phyloP scores from a whole-genome alignment of 352 stramenopile genomes.

The Globisporangium cylindrosporum region DNA sequence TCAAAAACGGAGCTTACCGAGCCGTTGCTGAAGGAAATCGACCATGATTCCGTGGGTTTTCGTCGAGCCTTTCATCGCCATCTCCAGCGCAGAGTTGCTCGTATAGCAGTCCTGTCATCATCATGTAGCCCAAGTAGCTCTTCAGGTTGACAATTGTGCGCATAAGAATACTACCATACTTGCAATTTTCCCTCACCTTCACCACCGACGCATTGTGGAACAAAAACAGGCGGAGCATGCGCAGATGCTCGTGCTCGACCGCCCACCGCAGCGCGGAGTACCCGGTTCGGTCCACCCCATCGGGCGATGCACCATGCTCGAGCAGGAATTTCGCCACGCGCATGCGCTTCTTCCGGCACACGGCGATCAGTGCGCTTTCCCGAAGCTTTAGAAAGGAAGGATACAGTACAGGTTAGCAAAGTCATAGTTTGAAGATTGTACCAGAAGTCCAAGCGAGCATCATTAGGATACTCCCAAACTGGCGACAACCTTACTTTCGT shows the following conservation, averaged over 20 bases:
- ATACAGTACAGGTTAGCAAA: background rate
- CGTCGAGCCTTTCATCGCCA: slow-evolving; percentile 30
- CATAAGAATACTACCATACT: too few relatives aligned
- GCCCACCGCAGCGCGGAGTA: slow-evolving; percentile 57
- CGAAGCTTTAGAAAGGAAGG: slow-evolving; percentile 25
- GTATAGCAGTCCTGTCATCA: slow-evolving; percentile 39
- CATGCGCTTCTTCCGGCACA: slow-evolving; percentile 47
- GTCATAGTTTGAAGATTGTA: background rate
- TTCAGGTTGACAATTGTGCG: background rate
- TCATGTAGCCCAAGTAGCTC: background rate
- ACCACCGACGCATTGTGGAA: slow-evolving; percentile 39
- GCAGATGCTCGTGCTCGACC: slow-evolving; percentile 29
- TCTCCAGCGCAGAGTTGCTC: slow-evolving; percentile 42
- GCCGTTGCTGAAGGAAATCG: slow-evolving; percentile 35
- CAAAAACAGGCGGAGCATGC: slow-evolving; percentile 39
- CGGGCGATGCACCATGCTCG: slow-evolving; percentile 31
- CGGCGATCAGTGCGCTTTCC: slow-evolving; percentile 49
- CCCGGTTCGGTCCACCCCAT: slow-evolving; percentile 39
- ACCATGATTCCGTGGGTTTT: slow-evolving; percentile 37
- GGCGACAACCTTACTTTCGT: slow-evolving; percentile 27
- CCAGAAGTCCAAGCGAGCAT: background rate
- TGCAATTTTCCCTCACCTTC: slow-evolving; percentile 14
- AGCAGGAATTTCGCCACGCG: slow-evolving; percentile 38
- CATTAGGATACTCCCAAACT: background rate
- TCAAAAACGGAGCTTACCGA: slow-evolving; percentile 25